Conservation (phyloP, 805 yeast species). For the Lipomyces yamanashiensis region DNA sequence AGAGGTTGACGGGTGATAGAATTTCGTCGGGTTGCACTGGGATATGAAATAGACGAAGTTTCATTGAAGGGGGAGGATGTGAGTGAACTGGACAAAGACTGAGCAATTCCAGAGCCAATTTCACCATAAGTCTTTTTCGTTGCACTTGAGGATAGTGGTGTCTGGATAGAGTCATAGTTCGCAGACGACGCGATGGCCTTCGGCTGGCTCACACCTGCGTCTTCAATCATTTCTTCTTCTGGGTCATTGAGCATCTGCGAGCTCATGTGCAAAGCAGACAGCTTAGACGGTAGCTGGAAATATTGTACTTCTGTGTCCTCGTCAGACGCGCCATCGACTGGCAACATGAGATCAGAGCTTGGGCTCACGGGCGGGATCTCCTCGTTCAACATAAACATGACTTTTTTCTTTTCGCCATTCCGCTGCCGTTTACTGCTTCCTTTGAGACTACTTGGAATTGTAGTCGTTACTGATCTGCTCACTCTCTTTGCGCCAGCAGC, state of each 20-base stretch:
- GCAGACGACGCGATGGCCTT: background rate
- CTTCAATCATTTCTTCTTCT: slow-evolving; percentile 23
- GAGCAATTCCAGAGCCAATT: too few species aligned
- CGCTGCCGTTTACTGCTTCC: slow-evolving; percentile 26
- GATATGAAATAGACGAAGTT: background rate
- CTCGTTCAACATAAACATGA: slow-evolving; percentile 29
- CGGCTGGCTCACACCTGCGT: slow-evolving; percentile 7
- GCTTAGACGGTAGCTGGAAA: slow-evolving; percentile 18
- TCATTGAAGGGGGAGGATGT: background rate
- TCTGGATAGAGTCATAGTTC: background rate
- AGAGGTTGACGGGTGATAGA: slow-evolving; percentile 4
- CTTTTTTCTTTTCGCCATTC: slow-evolving; percentile 29
- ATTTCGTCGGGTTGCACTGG: background rate
- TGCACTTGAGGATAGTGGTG: background rate
- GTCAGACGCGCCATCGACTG: slow-evolving; percentile 3
- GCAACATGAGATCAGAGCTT: slow-evolving; percentile 25
- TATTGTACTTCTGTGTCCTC: slow-evolving; percentile 13
- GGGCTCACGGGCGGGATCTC: slow-evolving; percentile 35
- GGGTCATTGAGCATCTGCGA: slow-evolving; percentile 6
- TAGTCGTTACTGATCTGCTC: background rate
- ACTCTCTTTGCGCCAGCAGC: slow-evolving; percentile 4
- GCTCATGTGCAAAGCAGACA: slow-evolving; percentile 14
- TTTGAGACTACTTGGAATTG: slow-evolving; percentile 25
- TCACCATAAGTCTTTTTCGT: background rate
- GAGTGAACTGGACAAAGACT: too few species aligned